A percentile compares a stretch with the other conserved stretches of the same genome.
Evolutionary conservation across 139 green algal species (phyloP).

Genomic region (Ulvella scutata): DNA sequence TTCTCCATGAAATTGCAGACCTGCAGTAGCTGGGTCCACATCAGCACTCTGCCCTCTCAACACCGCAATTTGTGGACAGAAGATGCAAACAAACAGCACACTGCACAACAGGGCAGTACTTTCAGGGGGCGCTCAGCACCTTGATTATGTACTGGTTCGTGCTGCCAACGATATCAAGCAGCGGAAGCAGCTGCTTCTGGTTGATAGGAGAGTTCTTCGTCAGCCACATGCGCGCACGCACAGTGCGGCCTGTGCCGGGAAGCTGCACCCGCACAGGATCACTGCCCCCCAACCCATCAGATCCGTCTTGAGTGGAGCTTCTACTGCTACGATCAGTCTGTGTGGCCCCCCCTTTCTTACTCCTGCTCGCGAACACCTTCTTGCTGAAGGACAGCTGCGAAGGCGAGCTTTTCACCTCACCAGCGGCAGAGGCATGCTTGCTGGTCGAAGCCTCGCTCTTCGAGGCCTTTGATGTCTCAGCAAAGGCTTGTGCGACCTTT

Average conservation of each 20-base stretch:
- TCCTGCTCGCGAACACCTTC: too few relatives aligned
- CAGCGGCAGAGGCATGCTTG: background rate
- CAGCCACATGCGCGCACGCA: slow-evolving; percentile 35
- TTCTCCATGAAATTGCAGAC: slow-evolving; percentile 45
- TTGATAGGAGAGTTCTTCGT: slow-evolving; percentile 43
- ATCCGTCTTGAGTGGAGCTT: background rate
- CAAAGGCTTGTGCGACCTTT: too few relatives aligned
- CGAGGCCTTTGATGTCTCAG: background rate
- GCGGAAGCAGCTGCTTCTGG: slow-evolving; percentile 55
- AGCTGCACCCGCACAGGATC: background rate
- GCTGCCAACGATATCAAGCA: slow-evolving; percentile 59
- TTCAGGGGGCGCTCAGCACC: background rate
- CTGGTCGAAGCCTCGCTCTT: background rate
- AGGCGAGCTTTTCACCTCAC: background rate
- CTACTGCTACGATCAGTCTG: background rate
- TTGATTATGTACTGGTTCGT: slow-evolving; percentile 65
- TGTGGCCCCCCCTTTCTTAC: background rate
- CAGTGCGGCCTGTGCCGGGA: background rate
- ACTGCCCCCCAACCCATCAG: background rate
- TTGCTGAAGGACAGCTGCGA: background rate
- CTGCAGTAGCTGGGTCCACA: background rate
- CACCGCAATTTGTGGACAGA: too few relatives aligned
- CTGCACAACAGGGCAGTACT: background rate
- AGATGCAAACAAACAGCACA: background rate
- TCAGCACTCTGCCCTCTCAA: too few relatives aligned